These are phyloP conservation scores for Irpex rosettiformis DNA, from an alignment of 1,284 basidiomycete genomes.

Conservation along the genomic window DNA sequence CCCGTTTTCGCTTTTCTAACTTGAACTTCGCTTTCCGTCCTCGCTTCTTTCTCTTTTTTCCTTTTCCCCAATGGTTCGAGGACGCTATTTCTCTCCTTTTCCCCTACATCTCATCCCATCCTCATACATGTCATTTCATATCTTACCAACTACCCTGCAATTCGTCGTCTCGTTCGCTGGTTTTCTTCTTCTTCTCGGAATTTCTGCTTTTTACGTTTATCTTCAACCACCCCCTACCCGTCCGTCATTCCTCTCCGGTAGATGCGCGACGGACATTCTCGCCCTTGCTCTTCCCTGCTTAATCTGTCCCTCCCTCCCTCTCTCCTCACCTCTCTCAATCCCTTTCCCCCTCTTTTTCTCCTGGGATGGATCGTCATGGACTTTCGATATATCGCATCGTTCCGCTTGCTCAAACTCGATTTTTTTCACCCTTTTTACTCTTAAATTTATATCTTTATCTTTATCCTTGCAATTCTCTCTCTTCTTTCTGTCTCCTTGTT, in stretches of 20 bases:
- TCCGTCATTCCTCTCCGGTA: not conserved
- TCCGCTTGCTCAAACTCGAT: too few species aligned
- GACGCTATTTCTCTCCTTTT: not conserved
- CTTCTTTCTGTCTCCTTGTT: not conserved
- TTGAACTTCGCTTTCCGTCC: not conserved
- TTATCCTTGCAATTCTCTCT: not conserved
- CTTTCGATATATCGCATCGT: too few species aligned
- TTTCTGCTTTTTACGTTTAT: not conserved
- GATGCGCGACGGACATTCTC: not conserved
- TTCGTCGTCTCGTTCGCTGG: too few species aligned
- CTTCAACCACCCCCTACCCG: not conserved
- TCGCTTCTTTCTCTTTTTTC: not conserved
- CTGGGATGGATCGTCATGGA: too few species aligned
- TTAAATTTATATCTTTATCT: conserved; percentile 1
- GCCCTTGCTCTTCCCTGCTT: not conserved
- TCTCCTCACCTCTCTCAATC: not conserved
- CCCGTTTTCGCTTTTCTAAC: not conserved
- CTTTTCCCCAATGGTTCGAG: not conserved
- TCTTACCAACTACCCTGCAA: too few species aligned
- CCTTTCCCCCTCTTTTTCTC: not conserved
- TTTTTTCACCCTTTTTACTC: not conserved
- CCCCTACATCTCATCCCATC: not conserved
- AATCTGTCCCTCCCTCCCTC: not conserved
- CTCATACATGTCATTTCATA: not conserved
- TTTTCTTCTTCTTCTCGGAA: not conserved